Conservation (phyloP, 2,329 filamentous ascomycete species). For the Penicillium sp. region DNA sequence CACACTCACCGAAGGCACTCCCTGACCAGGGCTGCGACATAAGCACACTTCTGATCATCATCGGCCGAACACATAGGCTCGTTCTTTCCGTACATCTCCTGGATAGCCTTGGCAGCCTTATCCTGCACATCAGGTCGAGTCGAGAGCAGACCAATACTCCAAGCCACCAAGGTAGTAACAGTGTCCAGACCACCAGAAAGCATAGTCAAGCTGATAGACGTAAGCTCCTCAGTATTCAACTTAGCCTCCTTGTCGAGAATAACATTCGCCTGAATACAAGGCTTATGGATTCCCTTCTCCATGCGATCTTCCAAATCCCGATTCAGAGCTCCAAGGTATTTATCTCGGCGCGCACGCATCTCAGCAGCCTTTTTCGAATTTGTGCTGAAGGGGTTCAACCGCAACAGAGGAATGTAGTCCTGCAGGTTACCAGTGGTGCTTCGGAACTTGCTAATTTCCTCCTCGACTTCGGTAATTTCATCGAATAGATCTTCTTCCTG, state of each 20-base stretch:
- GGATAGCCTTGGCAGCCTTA: slow-evolving; percentile 64
- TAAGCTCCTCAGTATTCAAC: slow-evolving; percentile 67
- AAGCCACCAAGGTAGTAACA: slow-evolving; percentile 68
- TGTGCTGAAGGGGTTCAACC: slow-evolving; percentile 68
- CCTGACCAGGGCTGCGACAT: slow-evolving; percentile 67
- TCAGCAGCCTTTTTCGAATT: slow-evolving; percentile 65
- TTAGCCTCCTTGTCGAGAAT: slow-evolving; percentile 68
- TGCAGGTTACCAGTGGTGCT: slow-evolving; percentile 82
- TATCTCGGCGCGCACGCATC: slow-evolving; percentile 65
- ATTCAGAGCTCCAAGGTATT: slow-evolving; percentile 65
- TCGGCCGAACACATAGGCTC: slow-evolving; percentile 64
- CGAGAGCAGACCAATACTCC: slow-evolving; percentile 67
- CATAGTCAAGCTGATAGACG: slow-evolving; percentile 71
- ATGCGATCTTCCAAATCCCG: slow-evolving; percentile 65
- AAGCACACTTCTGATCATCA: slow-evolving; percentile 69
- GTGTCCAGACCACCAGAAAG: slow-evolving; percentile 71
- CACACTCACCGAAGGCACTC: slow-evolving; percentile 61
- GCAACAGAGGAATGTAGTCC: slow-evolving; percentile 75
- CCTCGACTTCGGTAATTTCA: slow-evolving; percentile 77
- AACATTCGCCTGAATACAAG: slow-evolving; percentile 71
- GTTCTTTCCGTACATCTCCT: slow-evolving; percentile 58
- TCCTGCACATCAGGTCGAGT: slow-evolving; percentile 67
- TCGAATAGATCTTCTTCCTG: slow-evolving; percentile 68
- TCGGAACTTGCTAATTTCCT: slow-evolving; percentile 73
- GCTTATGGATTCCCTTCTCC: slow-evolving; percentile 64